phyloP scores from a whole-genome alignment of 1,284 basidiomycete species.

The Fomes fomentarius region DNA sequence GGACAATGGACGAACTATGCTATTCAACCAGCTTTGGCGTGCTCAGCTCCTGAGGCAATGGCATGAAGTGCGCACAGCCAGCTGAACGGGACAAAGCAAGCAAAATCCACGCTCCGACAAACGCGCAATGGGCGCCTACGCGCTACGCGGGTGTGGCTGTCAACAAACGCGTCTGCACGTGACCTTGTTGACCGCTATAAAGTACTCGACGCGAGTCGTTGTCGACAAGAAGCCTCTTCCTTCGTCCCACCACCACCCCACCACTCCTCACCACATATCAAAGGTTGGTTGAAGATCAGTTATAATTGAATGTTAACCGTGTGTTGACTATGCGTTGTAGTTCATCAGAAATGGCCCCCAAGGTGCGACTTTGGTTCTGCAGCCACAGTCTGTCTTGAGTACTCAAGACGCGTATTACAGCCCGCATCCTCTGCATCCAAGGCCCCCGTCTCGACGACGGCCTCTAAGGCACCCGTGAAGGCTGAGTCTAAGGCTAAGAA shows the following conservation, averaged over 20 bases:
- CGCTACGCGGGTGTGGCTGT: constrained; percentile 25
- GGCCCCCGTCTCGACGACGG: constrained; percentile 53
- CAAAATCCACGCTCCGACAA: background rate
- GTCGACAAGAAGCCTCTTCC: constrained; percentile 17
- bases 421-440: constrained; percentile 53
- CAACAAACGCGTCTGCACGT: constrained; percentile 24
- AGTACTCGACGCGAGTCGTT: constrained; percentile 26
- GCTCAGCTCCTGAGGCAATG: background rate
- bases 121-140: constrained; percentile 12
- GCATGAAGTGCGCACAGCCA: background rate
- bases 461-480: constrained; percentile 57
- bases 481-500: constrained; percentile 50
- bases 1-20: constrained; percentile 3
- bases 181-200: constrained; percentile 30
- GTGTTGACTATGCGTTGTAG: constrained; percentile 4
- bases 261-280: background rate
- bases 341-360: constrained; percentile 32
- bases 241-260: constrained; percentile 16
- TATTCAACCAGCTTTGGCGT: constrained; percentile 3
- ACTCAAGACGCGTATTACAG: constrained; percentile 32
- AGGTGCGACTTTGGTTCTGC: constrained; percentile 25
- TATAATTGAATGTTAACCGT: background rate
- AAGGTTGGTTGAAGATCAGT: constrained; percentile 16
- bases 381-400: constrained; percentile 12
- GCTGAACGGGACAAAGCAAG: constrained; percentile 5